Evolutionary conservation across 176 grass and related monocot genomes (phyloP), one percentile per base, ranked within the genome.

Genomic region (Musa schizocarpa): DNA sequence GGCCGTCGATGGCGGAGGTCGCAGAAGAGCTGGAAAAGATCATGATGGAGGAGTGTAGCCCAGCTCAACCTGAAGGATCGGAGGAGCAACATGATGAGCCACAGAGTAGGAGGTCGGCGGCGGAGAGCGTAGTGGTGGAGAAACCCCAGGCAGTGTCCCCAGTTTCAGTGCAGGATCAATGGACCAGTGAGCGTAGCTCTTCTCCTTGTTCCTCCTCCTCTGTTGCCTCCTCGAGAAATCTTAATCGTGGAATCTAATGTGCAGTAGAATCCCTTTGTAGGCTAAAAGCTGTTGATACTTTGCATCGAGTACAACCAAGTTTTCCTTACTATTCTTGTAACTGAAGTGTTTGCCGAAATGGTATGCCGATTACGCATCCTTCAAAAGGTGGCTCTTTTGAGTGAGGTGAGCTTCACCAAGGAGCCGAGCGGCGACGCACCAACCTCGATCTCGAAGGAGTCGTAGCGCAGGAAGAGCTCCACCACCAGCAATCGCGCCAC

Each of bases 1-100:
- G 72, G 53, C 72, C 72, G 53, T 13, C 53, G 13, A 74, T 74
- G 72, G 21, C 23, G 23, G 72, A 74, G 53, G 72, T 74, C 4
- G 24, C 53, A 13, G 72, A 55, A 23, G 72, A 74, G 72, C 21
- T 74, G 53, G 72, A 74, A 19, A 74, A n/a, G 72, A 74, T 74
- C 13, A 29, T 12, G 24, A 4, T 19, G 24, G 22, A 74, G 72
- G 22, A 9, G 9, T 51, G 17, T 9, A 52, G 68, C 16, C 12
- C 19, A 13, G 68, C 48, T 17, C 65, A 16, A 13, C 10, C 34
- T 13, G 26, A 43, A 68, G 65, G 10, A 68, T 34, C 5, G 3
- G 17, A 48, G 4, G 6, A 51, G 20, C 20, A 13, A 43, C 34
- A 43, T 43, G 34, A 43, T 5, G 34, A 43, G 34, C 34, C 34